Conservation (phyloP, 2,329 filamentous ascomycete species). For the Leptographium lundbergii region DNA sequence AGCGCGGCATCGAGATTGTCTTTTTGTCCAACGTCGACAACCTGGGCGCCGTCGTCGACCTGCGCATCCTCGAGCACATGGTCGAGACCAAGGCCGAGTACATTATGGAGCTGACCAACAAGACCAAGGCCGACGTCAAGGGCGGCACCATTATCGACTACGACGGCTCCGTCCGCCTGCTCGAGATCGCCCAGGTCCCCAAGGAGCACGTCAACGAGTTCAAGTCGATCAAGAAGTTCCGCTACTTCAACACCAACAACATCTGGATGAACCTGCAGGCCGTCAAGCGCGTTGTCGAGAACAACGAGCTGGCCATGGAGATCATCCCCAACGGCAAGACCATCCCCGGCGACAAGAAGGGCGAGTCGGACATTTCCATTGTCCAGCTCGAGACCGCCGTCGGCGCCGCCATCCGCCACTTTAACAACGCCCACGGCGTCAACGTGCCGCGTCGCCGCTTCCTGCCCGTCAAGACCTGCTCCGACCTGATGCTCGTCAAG, state of each 20-base stretch:
- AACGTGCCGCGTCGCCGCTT: slow-evolving; percentile 96
- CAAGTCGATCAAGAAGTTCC: slow-evolving; percentile 99
- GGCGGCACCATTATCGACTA: slow-evolving; percentile 99
- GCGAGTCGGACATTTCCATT: slow-evolving; percentile 94
- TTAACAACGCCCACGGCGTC: slow-evolving; percentile 96
- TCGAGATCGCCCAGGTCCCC: slow-evolving; percentile 97
- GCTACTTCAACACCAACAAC: slow-evolving; percentile 99
- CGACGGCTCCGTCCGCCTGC: slow-evolving; percentile 88
- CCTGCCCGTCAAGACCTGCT: slow-evolving; percentile 99
- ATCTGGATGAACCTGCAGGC: slow-evolving; percentile 98
- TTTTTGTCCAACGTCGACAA: slow-evolving; percentile 99
- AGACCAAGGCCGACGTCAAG: slow-evolving; percentile 99
- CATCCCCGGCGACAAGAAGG: slow-evolving; percentile 98
- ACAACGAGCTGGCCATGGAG: slow-evolving; percentile 97
- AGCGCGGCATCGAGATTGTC: slow-evolving; percentile 90
- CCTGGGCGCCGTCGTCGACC: slow-evolving; percentile 91
- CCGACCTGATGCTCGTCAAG: slow-evolving; percentile 98
- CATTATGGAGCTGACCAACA: slow-evolving; percentile 99
- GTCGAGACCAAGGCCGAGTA: slow-evolving; percentile 94
- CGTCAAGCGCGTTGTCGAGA: slow-evolving; percentile 97
- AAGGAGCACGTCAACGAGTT: slow-evolving; percentile 99
- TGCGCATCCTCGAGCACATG: slow-evolving; percentile 99
- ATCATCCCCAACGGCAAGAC: slow-evolving; percentile 99
- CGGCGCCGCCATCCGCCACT: slow-evolving; percentile 96
- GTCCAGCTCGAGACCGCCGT: slow-evolving; percentile 98